Evolutionary conservation across 2,329 filamentous ascomycete genomes (phyloP).

Genomic region (Penicillium corylophilum): DNA sequence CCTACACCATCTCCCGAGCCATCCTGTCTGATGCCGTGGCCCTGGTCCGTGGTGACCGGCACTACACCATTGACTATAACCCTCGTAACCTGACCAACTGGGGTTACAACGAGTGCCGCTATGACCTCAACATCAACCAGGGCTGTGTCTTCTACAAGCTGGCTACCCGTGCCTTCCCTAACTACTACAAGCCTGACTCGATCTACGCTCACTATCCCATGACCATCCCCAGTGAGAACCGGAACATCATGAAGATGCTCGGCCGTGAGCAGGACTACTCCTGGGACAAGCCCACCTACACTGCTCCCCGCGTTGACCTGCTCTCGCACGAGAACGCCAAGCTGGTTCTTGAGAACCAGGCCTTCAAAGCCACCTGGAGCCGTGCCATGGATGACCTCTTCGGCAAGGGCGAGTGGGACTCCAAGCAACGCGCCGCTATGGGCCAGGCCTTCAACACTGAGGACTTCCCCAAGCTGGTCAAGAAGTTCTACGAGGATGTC

Average conservation of each 20-base stretch:
- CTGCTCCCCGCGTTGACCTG: slow-evolving; percentile 55
- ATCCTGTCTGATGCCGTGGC: slow-evolving; percentile 75
- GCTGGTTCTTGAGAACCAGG: slow-evolving; percentile 60
- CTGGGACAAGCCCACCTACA: slow-evolving; percentile 61
- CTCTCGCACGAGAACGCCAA: slow-evolving; percentile 62
- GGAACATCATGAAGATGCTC: slow-evolving; percentile 66
- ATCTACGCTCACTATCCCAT: slow-evolving; percentile 78
- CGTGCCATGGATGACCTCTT: slow-evolving; percentile 64
- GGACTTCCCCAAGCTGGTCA: slow-evolving; percentile 62
- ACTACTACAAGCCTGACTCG: slow-evolving; percentile 74
- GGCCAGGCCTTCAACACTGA: slow-evolving; percentile 60
- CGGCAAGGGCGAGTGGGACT: slow-evolving; percentile 54
- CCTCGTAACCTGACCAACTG: slow-evolving; percentile 76
- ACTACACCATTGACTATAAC: slow-evolving; percentile 76
- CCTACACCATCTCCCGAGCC: slow-evolving; percentile 73
- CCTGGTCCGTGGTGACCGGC: slow-evolving; percentile 74
- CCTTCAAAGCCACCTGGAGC: slow-evolving; percentile 66
- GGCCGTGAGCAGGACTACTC: slow-evolving; percentile 67
- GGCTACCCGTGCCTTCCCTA: slow-evolving; percentile 74
- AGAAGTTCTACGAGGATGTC: slow-evolving; percentile 65
- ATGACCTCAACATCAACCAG: slow-evolving; percentile 72
- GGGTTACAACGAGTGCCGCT: slow-evolving; percentile 74
- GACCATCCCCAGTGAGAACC: slow-evolving; percentile 69
- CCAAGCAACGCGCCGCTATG: slow-evolving; percentile 55
- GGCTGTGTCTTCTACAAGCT: slow-evolving; percentile 85